Evolutionary conservation across 192 early-diverging fungal genomes (phyloP).

Genomic region (Entomortierella lignicola): DNA sequence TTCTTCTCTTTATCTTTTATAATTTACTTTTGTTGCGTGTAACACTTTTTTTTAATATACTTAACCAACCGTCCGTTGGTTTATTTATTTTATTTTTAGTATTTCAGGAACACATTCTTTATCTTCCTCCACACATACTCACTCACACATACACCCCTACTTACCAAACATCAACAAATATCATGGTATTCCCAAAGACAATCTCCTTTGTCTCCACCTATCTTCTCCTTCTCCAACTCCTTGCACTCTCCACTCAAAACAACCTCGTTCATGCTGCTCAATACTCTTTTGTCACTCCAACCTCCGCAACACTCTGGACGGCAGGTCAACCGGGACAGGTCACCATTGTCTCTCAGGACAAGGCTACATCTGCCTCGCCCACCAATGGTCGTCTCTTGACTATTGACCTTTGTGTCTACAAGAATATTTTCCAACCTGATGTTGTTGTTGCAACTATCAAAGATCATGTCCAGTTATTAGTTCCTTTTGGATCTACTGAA

Average conservation of each 20-base stretch:
- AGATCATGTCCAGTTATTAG: slow-evolving; percentile 25
- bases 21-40: not conserved
- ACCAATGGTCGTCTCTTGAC: slow-evolving; percentile 18
- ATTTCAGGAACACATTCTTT: no score
- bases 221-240: not conserved
- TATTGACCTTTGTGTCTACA: slow-evolving; percentile 4
- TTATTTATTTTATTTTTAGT: no score
- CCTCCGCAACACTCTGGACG: slow-evolving; percentile 31
- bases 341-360: slow-evolving; percentile 17
- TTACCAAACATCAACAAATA: not conserved
- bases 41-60: no score
- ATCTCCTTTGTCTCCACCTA: not conserved
- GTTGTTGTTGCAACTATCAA: slow-evolving; percentile 6
- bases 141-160: not conserved
- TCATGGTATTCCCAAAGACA: not conserved
- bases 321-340: slow-evolving; percentile 22
- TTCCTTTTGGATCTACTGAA: slow-evolving; percentile 4
- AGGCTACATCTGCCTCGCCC: slow-evolving; percentile 7
- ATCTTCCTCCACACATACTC: no score
- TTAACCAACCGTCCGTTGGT: no score
- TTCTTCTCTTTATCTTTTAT: not conserved
- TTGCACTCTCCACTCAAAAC: not conserved
- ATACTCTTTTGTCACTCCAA: slow-evolving; percentile 27
- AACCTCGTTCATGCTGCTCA: slow-evolving; percentile 3
- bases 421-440: slow-evolving; percentile 3